Evolutionary conservation across 441 rosid genomes (phyloP).

Genomic region (Arabidopsis hybrid): DNA sequence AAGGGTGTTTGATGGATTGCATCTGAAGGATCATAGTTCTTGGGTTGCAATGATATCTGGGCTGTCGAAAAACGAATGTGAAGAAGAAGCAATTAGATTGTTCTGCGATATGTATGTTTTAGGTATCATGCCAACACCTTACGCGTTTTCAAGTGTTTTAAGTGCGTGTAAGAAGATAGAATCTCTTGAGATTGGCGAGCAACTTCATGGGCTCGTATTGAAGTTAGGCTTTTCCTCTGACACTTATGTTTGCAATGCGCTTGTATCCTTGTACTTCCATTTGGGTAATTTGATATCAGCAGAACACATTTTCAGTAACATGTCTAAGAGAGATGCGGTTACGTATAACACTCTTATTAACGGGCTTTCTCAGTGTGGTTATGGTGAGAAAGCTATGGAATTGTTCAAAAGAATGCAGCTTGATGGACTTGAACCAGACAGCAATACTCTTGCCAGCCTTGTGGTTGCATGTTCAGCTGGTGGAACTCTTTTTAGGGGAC

Average conservation of each 20-base stretch:
- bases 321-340: conserved; percentile 71
- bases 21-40: conserved; percentile 70
- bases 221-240: conserved; percentile 77
- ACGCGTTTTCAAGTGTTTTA: conserved; percentile 78
- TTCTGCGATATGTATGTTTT: conserved; percentile 69
- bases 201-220: conserved; percentile 72
- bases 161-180: conserved; percentile 79
- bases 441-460: conserved; percentile 83
- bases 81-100: conserved; percentile 63
- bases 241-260: conserved; percentile 83
- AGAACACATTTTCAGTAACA: conserved; percentile 69
- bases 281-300: conserved; percentile 63
- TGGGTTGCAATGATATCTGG: conserved; percentile 93
- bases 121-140: conserved; percentile 71
- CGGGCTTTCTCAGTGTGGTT: conserved; percentile 76
- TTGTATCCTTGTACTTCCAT: conserved; percentile 78
- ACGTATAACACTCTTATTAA: conserved; percentile 89
- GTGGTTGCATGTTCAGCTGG: conserved; percentile 71
- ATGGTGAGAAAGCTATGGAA: conserved; percentile 65
- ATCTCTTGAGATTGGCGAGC: conserved; percentile 67
- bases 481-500: conserved; percentile 60
- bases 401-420: conserved; percentile 77
- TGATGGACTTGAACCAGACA: conserved; percentile 79
- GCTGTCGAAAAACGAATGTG: conserved; percentile 68
- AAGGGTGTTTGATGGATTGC: conserved; percentile 67